Evolutionary conservation across 1,284 basidiomycete species (phyloP), one percentile per base, ranked within the genome.

Genomic region (Lentinula novae-zelandiae): DNA sequence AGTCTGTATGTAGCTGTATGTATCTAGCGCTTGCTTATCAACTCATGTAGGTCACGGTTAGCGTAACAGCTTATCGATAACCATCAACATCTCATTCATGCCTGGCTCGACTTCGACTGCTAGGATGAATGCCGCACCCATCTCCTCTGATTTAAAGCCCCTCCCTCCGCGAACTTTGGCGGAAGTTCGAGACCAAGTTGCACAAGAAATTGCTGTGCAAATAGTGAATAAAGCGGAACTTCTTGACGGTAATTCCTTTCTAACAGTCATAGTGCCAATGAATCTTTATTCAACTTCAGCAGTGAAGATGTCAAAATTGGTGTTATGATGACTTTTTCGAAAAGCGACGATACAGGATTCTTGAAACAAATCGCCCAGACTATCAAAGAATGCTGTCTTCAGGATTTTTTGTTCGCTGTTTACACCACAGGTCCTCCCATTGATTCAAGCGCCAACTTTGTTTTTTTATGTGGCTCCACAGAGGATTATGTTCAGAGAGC

Each of bases 131-230:
- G 20, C 31, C 20, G n/a, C 31, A 2, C 15, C 17, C 9, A 34
- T 53, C 20, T 17, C 27, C 8, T 53, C 15, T 17, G 51, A 53
- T 39, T 22, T 46, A 20, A 49, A 54, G 42, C 58, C 62, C 12
- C 34, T 60, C 2, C 51, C 58, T 10, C 72, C 61, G 12, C 78
- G 82, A 31, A 86, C 85, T 0, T 71, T 90, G 20, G 83, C 82
- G 49, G 82, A 83, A 63, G 77, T 90, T 3, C 81, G 85, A 9
- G 75, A 81, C 38, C 83, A 89, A 66, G 86, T 86, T 10, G 84
- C 87, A 0, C 72, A 78, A 38, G 80, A 82, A 63, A 77, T 89
- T 46, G 86, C 86, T 2, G 69, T 85, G 9, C 79, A 81, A 15
- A 76, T 82, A 1, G 76, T 86, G 54, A 78, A 71, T 39, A 81